phyloP scores from a whole-genome alignment of 2,329 filamentous ascomycete species.

The Diaporthe nobilis region DNA sequence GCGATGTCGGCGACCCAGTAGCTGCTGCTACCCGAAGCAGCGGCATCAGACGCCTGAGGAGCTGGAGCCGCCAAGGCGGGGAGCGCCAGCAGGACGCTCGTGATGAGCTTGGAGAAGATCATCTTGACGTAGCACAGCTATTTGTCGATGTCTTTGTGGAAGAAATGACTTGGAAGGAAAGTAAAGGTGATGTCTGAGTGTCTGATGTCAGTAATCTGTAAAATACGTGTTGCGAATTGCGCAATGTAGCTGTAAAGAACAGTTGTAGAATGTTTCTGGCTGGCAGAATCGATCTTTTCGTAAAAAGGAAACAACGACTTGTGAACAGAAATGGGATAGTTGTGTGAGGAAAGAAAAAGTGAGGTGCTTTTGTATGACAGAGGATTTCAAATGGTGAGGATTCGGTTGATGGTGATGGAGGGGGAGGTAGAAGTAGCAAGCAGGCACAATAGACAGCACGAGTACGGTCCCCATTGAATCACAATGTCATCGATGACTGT shows the following conservation, averaged over 20 bases:
- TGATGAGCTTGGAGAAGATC: constrained; percentile 41
- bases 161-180: constrained; percentile 19
- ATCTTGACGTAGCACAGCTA: constrained; percentile 43
- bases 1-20: constrained; percentile 83
- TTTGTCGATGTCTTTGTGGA: constrained; percentile 34
- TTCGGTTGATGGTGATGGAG: background rate
- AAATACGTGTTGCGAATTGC: too few species aligned
- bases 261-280: too few species aligned
- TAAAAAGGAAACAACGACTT: background rate
- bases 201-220: constrained; percentile 4
- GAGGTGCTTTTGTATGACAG: background rate
- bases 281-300: background rate
- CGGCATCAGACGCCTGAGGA: constrained; percentile 21
- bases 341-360: background rate
- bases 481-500: background rate
- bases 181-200: constrained; percentile 1
- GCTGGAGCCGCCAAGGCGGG: constrained; percentile 41
- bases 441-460: background rate
- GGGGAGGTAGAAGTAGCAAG: background rate
- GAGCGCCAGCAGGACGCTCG: constrained; percentile 41
- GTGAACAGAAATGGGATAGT: background rate
- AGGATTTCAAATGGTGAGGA: background rate
- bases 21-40: constrained; percentile 44
- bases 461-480: background rate
- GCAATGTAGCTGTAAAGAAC: background rate